A percentile compares a stretch with the other conserved stretches of the same genome.
Conservation (phyloP, 108 stramenopile genomes). For the Nannochloropsis salina region DNA sequence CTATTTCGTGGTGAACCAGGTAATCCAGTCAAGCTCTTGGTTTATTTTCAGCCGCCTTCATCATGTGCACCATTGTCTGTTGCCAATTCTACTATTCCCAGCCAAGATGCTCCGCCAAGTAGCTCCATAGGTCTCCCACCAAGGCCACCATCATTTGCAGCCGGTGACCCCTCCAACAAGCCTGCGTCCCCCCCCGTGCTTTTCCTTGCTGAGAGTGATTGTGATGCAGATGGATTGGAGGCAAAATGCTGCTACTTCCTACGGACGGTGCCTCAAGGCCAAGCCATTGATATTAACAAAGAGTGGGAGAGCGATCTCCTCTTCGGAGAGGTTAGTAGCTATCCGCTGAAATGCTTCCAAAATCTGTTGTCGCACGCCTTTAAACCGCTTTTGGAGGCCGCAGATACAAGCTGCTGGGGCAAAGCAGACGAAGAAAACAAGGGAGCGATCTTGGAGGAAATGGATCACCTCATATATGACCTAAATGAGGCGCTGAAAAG, state of each 20-base stretch:
- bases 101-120: neutral
- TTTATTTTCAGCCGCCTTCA: conserved; percentile 57
- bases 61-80: neutral
- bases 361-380: conserved; percentile 60
- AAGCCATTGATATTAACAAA: conserved; percentile 49
- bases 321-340: conserved; percentile 65
- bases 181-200: conserved; percentile 48
- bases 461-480: conserved; percentile 59
- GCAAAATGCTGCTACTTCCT: conserved; percentile 53
- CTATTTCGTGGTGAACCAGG: conserved; percentile 58
- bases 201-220: conserved; percentile 60
- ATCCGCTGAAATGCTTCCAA: conserved; percentile 64
- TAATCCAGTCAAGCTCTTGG: conserved; percentile 60
- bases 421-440: conserved; percentile 65
- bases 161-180: conserved; percentile 18
- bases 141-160: neutral
- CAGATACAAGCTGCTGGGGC: conserved; percentile 66
- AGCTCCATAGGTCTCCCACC: neutral
- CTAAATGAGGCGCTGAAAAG: conserved; percentile 66
- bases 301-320: conserved; percentile 57
- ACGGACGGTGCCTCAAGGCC: conserved; percentile 24
- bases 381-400: conserved; percentile 60
- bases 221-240: conserved; percentile 43
- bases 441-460: conserved; percentile 63
- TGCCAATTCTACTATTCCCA: conserved; percentile 1